Base-by-base conservation (phyloP, 305 asterid species). In the Fraxinus baroniana region DNA sequence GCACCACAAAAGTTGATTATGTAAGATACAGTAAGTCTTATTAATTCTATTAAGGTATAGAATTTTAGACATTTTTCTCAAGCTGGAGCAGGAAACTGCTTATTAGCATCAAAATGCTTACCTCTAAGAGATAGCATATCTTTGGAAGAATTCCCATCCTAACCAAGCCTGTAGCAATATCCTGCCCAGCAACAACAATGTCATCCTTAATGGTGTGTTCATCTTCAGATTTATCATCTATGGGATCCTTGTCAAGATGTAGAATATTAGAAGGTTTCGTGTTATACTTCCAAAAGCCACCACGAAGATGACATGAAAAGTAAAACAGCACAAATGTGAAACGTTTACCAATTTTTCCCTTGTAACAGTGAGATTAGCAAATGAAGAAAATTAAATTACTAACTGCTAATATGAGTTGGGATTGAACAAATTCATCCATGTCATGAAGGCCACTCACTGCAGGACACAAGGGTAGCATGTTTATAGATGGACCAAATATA, bases 231-330 rank as follows among this genome's bases (percentile, higher is more conserved):
- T 86, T 80, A 37, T 90, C 90, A 82, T 78, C 89, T 77, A 77
- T 79, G 71, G 84, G 78, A 79, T 85, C 93, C 81, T 79, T 88
- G 32, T 77, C 84, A 55, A 82, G 86, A 83, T 74, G 81, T 87
- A 89, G 77, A 80, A 94, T 88, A 87, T 93, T 96, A 72, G 97
- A 89, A 78, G 97, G 94, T 80, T 94, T 96, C 30, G 95, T 80
- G 83, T 88, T 96, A 88, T 94, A 96, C 94, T 97, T 97, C 99
- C 99, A 97, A 87, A 92, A 94, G 82, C 99, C 98, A 85, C 99
- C 99, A 68, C 89, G 90, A 81, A 97, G 93, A 87, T 24, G 39
- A 60, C 73, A 72, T 41, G 57, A 3, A 20, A 74, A 74, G 37
- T 44, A 94, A 97, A 79, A 98, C 98, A 83, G 49, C 84, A 77